These are phyloP conservation scores for Amanita rimosa DNA, from an alignment of 768 basidiomycete genomes.

Conservation along the genomic window DNA sequence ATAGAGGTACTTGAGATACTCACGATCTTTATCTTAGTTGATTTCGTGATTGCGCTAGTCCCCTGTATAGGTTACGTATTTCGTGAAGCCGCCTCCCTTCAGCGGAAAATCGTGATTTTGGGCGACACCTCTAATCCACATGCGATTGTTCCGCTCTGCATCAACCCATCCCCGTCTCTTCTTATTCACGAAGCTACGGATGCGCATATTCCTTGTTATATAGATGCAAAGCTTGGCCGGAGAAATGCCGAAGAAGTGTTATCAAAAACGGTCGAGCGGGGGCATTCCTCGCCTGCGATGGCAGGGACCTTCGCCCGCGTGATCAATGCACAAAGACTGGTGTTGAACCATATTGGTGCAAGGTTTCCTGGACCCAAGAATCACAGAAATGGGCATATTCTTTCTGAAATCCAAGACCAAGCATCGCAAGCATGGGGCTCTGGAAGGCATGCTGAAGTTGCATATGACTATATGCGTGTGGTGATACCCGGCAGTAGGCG, in stretches of 20 bases:
- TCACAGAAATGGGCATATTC: conserved; percentile 20
- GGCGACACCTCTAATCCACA: conserved; percentile 70
- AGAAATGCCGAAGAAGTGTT: conserved; percentile 29
- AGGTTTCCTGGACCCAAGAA: conserved; percentile 27
- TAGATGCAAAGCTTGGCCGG: conserved; percentile 36
- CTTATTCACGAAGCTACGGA: conserved; percentile 85
- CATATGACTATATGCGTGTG: conserved; percentile 47
- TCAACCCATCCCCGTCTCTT: conserved; percentile 40
- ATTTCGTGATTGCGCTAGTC: conserved; percentile 26
- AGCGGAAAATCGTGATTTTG: conserved; percentile 60
- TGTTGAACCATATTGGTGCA: conserved; percentile 70
- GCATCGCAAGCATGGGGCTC: conserved; percentile 49
- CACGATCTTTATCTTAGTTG: background rate
- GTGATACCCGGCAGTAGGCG: conserved; percentile 18
- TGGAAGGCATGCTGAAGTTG: conserved; percentile 33
- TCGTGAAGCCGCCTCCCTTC: conserved; percentile 36
- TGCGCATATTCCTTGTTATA: conserved; percentile 45
- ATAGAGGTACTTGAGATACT: conserved; percentile 46
- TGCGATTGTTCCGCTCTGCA: conserved; percentile 44
- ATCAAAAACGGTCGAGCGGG: conserved; percentile 46
- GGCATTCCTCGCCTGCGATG: conserved; percentile 72
- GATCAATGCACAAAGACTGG: conserved; percentile 47
- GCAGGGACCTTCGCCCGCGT: conserved; percentile 65
- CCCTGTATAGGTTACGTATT: conserved; percentile 76
- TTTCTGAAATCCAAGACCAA: conserved; percentile 50